Base-by-base conservation (phyloP, 2,329 filamentous ascomycete genomes). In the Ophiosphaerella korrae region DNA sequence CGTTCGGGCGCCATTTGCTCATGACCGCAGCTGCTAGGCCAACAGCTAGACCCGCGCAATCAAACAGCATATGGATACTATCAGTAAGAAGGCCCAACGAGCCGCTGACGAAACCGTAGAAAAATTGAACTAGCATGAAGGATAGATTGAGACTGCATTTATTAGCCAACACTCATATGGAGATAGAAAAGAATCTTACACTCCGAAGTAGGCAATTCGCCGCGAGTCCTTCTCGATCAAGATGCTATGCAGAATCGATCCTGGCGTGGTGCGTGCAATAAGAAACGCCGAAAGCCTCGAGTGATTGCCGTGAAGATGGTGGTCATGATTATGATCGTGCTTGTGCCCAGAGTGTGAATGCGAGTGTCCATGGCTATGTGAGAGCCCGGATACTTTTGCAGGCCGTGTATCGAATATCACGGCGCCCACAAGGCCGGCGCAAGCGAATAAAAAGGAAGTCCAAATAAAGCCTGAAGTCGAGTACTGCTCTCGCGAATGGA, bases 11-110 rank as follows among this genome's bases (percentile, higher is more conserved):
- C 92, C 94, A 97, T 75, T 97, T 97, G 75, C 90, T 94, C 80
- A 96, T 90, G 5, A 99, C 92, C 1, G 93, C 88, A 24, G 94
- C 94, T 63, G 93, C 88, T 8, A 99, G 80, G 9, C 94, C 94
- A 32, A 99, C 92, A 1, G 90, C 85, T 24, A 99, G 82, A 16
- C 93, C 94, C 32, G 97, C 86, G 62, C 94, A 99, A 75, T 99
- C 94, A 65, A 99, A 97, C 67, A 99, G 93, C 94, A 99, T 99
- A 76, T 99, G 94, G 57, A 99, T 94, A 66, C 92, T 97, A 74
- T 99, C 94, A 61, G 92, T 96, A 14, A 99, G 84, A n/a, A 99
- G 81, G 2, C 94, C 94, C 5, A 99, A 79, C 0, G 94, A 99
- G 61, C 96, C 92, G 3, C 92, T 97, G 9, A 94, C 77, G 64